A percentile compares a stretch with the other conserved stretches of the same genome.
Conservation (phyloP, 1,139 yeast species). For the Hemisphaericaspora lyxosophila region DNA sequence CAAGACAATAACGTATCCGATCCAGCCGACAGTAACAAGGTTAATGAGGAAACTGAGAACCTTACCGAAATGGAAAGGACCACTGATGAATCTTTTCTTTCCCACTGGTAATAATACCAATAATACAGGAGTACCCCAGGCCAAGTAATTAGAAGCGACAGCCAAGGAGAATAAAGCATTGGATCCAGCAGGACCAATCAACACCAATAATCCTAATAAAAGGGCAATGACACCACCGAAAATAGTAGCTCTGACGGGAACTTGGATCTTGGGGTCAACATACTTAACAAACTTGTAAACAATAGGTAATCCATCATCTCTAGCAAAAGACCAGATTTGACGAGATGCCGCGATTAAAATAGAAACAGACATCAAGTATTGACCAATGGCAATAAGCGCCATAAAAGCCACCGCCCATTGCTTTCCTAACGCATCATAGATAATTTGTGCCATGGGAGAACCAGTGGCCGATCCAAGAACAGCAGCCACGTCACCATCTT, state of each 20-base stretch:
- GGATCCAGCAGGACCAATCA: conserved; percentile 57
- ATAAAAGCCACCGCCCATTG: conserved; percentile 69
- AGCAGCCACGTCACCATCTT: conserved; percentile 44
- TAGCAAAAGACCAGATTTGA: conserved; percentile 40
- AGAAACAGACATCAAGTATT: conserved; percentile 61
- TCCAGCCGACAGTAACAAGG: conserved; percentile 25
- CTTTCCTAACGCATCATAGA: conserved; percentile 65
- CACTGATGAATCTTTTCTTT: conserved; percentile 51
- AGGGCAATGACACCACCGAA: conserved; percentile 47
- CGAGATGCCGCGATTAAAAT: conserved; percentile 37
- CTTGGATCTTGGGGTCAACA: conserved; percentile 18
- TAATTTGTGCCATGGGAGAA: conserved; percentile 63
- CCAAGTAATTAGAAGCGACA: conserved; percentile 53
- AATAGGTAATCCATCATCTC: conserved; percentile 46
- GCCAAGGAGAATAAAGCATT: conserved; percentile 58
- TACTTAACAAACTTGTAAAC: conserved; percentile 23
- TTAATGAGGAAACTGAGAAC: conserved; percentile 36
- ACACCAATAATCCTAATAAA: conserved; percentile 51
- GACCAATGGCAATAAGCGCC: conserved; percentile 59
- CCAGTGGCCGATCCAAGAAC: conserved; percentile 48
- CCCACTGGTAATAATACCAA: conserved; percentile 44
- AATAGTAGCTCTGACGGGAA: conserved; percentile 55
- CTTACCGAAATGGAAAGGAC: conserved; percentile 62
- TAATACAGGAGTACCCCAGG: conserved; percentile 21
- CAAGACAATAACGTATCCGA: conserved; percentile 32